Percentiles rank a stretch among this genome's conserved stretches.
Conservation (phyloP, 1,284 basidiomycete species). For the Ceraceosorus guamensis region DNA sequence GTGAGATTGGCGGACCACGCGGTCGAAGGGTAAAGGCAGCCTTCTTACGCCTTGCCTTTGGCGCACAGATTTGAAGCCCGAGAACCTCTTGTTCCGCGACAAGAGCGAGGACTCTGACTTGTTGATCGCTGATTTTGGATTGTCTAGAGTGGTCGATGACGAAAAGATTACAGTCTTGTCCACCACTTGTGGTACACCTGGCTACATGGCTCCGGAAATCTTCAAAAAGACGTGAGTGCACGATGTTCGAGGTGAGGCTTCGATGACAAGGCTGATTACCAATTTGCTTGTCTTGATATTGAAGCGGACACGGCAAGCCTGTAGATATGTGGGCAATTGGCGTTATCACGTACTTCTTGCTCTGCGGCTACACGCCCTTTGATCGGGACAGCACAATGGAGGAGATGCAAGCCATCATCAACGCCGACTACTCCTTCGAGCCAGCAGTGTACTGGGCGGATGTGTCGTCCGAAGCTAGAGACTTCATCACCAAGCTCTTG, state of each 20-base stretch:
- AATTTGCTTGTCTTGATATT: constrained; percentile 71
- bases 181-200: constrained; percentile 78
- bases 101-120: constrained; percentile 56
- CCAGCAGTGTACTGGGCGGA: constrained; percentile 86
- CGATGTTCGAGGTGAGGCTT: neutral
- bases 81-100: constrained; percentile 86
- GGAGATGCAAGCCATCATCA: constrained; percentile 51
- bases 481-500: constrained; percentile 70
- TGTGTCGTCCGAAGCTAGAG: constrained; percentile 68
- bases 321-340: constrained; percentile 92
- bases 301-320: constrained; percentile 70
- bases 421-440: constrained; percentile 68
- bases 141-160: constrained; percentile 49
- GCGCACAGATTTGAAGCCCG: constrained; percentile 54
- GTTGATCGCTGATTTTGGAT: constrained; percentile 73
- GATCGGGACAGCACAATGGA: constrained; percentile 45
- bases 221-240: constrained; percentile 56
- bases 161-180: constrained; percentile 66
- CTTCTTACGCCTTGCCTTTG: constrained; percentile 12
- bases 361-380: constrained; percentile 60
- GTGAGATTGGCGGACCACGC: constrained; percentile 49
- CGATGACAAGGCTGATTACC: constrained; percentile 69
- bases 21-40: neutral
- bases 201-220: constrained; percentile 84
- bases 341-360: constrained; percentile 71